Percentiles rank a stretch among this genome's conserved stretches.
Evolutionary conservation across 2,329 filamentous ascomycete genomes (phyloP).

Genomic region (Exutisphaerella laricina): DNA sequence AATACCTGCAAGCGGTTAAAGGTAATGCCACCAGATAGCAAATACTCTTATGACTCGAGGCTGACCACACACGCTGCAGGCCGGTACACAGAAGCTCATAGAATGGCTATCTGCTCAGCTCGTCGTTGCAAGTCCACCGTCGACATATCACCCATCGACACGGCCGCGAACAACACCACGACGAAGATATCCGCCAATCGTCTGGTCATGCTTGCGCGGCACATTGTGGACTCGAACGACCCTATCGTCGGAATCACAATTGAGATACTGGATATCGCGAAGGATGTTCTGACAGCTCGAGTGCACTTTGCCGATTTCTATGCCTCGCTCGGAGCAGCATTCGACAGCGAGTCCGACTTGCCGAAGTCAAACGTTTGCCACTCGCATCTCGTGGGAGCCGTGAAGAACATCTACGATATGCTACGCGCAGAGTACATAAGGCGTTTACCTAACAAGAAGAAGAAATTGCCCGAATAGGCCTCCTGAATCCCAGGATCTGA

Average conservation of each 20-base stretch:
- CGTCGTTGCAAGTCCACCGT: neutral
- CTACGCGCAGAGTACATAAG: slow-evolving; percentile 6
- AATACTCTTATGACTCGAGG: too few species aligned
- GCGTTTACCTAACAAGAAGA: slow-evolving; percentile 7
- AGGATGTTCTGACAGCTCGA: neutral
- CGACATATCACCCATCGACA: neutral
- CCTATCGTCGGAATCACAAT: neutral
- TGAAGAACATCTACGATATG: slow-evolving; percentile 5
- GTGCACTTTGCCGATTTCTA: neutral
- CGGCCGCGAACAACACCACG: neutral
- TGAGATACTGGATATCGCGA: neutral
- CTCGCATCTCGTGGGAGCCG: neutral
- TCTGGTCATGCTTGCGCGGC: neutral
- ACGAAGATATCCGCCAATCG: neutral
- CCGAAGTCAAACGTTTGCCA: neutral
- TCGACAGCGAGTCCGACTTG: too few species aligned
- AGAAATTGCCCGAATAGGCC: slow-evolving; percentile 6
- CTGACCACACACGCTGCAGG: too few species aligned
- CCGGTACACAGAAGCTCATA: neutral
- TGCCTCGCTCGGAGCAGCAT: neutral
- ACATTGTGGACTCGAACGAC: too few species aligned
- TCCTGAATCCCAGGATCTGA: slow-evolving; percentile 2
- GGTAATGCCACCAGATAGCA: neutral
- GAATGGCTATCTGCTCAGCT: neutral
- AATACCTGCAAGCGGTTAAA: slow-evolving; percentile 1